Evolutionary conservation across 2,329 filamentous ascomycete species (phyloP), one percentile per base, ranked within the genome.

Genomic region (Microdochium bolleyi): DNA sequence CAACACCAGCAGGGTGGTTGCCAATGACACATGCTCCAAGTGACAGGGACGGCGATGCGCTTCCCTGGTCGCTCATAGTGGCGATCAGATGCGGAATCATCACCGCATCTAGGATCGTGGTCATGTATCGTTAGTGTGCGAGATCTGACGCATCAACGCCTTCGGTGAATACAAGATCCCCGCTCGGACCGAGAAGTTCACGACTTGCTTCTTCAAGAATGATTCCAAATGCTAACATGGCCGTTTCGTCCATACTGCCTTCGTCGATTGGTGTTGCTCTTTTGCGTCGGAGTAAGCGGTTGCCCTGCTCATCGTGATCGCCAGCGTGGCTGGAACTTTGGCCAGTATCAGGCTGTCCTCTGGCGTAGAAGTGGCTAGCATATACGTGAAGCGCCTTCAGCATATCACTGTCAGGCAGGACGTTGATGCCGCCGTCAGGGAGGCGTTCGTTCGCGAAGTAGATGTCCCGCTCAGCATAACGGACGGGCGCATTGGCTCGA

Each of bases 241-340:
- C 88, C 14, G 87, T 89, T 70, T 89, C 88, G 62, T 92, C 87
- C 79, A 92, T 82, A 65, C 82, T 88, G 57, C 76, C 66, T 63
- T 80, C 76, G 55, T 80, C 74, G 37, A 77, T 60, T 51, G 48
- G 24, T 16, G 41, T 19, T 7, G 9, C 19, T 13, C 19, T 46
- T 3, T 46, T 7, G n/a, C 3, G 19, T 14, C 14, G 41, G 10
- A 19, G 41, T 21, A 11, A 19, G 13, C 16, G 19, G 41, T 5
- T 21, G 16, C 10, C 19, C 5, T 65, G 66, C 27, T 24, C 50
- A 44, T 24, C 53, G 56, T 34, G 52, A 24, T 25, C 32, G 41
- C 49, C 38, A 49, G 37, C 30, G 52, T 48, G 37, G 52, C 14
- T 53, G 60, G 25, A 49, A 49, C n/a, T 51, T 38, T 41, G 30